Conservation (phyloP, 495 filamentous ascomycete species). For the Parathielavia appendiculata region DNA sequence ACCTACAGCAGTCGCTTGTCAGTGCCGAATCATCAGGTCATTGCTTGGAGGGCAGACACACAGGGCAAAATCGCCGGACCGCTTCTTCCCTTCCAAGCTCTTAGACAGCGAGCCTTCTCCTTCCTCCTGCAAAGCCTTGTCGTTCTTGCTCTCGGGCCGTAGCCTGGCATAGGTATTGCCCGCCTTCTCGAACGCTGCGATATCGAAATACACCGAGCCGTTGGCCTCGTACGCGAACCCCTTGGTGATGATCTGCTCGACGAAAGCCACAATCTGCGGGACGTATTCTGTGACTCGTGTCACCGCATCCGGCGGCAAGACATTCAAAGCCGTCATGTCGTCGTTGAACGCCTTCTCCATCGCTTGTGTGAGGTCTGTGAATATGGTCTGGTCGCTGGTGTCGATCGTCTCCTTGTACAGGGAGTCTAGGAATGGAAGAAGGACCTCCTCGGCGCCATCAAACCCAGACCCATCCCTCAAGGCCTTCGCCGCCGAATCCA, state of each 20-base stretch:
- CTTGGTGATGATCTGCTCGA: conserved; percentile 74
- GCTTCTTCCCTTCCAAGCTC: conserved; percentile 60
- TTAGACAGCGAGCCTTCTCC: conserved; percentile 82
- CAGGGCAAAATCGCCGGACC: conserved; percentile 78
- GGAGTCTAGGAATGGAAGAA: conserved; percentile 80
- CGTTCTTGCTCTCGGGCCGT: conserved; percentile 79
- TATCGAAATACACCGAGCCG: conserved; percentile 94
- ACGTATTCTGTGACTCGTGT: conserved; percentile 90
- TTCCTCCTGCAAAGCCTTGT: conserved; percentile 77
- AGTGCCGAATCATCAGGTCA: neutral
- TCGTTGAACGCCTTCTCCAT: conserved; percentile 79
- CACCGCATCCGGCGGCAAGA: conserved; percentile 71
- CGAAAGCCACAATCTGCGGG: conserved; percentile 64
- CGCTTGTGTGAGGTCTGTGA: conserved; percentile 72
- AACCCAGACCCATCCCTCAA: conserved; percentile 45
- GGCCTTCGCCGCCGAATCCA: conserved; percentile 54
- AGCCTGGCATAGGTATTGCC: conserved; percentile 82
- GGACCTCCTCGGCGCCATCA: conserved; percentile 55
- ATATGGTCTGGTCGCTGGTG: conserved; percentile 61
- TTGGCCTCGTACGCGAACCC: conserved; percentile 82
- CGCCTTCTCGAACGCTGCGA: conserved; percentile 73
- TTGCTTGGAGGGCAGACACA: neutral
- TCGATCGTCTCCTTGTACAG: conserved; percentile 70
- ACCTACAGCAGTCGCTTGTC: conserved; percentile 30
- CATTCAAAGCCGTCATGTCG: conserved; percentile 83